Evolutionary conservation across 495 filamentous ascomycete species (phyloP).

Genomic region (Aspergillus bertholletiae): DNA sequence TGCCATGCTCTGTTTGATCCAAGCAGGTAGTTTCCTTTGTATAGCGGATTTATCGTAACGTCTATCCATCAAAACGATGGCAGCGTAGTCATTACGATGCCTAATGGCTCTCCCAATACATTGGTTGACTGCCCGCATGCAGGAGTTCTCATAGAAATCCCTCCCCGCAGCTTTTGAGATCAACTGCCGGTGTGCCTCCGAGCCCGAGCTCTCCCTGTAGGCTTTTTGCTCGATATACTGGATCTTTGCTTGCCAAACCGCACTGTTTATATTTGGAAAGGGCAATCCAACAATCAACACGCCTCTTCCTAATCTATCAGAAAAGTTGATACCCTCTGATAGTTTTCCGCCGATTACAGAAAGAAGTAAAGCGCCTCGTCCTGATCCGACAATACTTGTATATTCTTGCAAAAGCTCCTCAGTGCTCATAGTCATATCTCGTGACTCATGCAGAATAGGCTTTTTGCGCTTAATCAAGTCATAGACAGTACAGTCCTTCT

Average conservation of each 20-base stretch:
- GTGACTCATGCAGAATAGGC: slow-evolving; percentile 60
- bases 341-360: slow-evolving; percentile 93
- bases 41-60: slow-evolving; percentile 69
- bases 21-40: slow-evolving; percentile 75
- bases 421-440: slow-evolving; percentile 44
- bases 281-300: slow-evolving; percentile 88
- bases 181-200: slow-evolving; percentile 30
- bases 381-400: slow-evolving; percentile 58
- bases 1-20: slow-evolving; percentile 63
- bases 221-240: slow-evolving; percentile 78
- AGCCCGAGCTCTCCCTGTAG: slow-evolving; percentile 33
- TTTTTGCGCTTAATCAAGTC: slow-evolving; percentile 54
- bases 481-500: slow-evolving; percentile 27
- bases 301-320: slow-evolving; percentile 81
- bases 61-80: slow-evolving; percentile 79
- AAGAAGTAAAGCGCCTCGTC: slow-evolving; percentile 76
- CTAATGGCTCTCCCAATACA: slow-evolving; percentile 90
- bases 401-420: slow-evolving; percentile 74
- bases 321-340: slow-evolving; percentile 98
- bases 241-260: slow-evolving; percentile 89
- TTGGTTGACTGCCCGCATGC: slow-evolving; percentile 97
- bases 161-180: slow-evolving; percentile 61
- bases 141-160: slow-evolving; percentile 92
- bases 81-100: slow-evolving; percentile 83
- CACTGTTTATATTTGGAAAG: slow-evolving; percentile 85